Percentiles rank a stretch among this genome's conserved stretches.
phyloP scores from a whole-genome alignment of 257 asterid genomes.

The Scutellaria barbata region DNA sequence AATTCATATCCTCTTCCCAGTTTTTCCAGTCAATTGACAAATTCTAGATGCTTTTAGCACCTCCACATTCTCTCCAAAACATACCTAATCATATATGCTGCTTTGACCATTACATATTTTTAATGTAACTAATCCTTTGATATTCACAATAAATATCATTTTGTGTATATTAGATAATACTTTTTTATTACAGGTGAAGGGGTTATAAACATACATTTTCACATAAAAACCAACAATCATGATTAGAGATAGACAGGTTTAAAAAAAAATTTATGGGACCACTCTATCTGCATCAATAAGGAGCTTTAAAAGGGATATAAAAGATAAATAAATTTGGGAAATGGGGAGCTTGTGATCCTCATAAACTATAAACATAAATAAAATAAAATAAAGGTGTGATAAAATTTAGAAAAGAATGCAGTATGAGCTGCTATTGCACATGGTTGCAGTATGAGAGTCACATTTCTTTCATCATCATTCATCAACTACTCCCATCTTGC shows the following conservation, averaged over 20 bases:
- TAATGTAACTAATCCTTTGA: too few species aligned
- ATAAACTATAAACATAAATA: too few species aligned
- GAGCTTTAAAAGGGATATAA: too few species aligned
- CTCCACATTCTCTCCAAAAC: not conserved
- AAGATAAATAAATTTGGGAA: not conserved
- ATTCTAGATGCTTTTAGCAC: not conserved
- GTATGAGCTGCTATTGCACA: conserved; percentile 45
- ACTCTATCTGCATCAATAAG: conserved; percentile 7
- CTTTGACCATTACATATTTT: too few species aligned
- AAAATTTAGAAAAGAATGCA: not conserved
- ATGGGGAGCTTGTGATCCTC: conserved; percentile 14
- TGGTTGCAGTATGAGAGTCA: conserved; percentile 21
- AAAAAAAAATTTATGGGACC: conserved; percentile 26
- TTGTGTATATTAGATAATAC: too few species aligned
- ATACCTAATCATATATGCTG: not conserved
- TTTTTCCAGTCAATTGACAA: conserved; percentile 16
- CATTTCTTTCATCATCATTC: conserved; percentile 10
- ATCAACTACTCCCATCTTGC: conserved; percentile 9
- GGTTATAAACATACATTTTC: not conserved
- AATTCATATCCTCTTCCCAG: conserved; percentile 4
- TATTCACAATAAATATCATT: too few species aligned
- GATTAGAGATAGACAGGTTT: conserved; percentile 12
- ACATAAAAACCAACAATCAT: conserved; percentile 11
- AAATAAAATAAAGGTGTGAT: not conserved
- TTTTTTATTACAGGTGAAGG: conserved; percentile 21